Percentiles rank a stretch among this genome's conserved stretches.
Conservation (phyloP, 257 asterid genomes). For the Solanum peruvianum region DNA sequence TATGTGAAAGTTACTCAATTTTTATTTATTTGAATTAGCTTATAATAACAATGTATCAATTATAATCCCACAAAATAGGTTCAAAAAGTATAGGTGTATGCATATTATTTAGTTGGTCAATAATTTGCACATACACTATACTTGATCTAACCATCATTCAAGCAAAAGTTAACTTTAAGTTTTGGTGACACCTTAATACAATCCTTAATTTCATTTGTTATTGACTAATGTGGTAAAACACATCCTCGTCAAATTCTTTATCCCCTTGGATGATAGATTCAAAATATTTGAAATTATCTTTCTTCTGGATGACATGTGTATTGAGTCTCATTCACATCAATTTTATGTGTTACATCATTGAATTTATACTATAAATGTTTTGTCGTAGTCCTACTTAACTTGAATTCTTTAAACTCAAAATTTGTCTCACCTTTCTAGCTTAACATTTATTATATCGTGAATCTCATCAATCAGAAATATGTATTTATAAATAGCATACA, state of each 20-base stretch:
- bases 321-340: neutral
- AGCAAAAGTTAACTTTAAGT: neutral
- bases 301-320: neutral
- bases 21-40: too few relatives aligned
- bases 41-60: neutral
- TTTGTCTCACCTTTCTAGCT: too few relatives aligned
- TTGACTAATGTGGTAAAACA: too few relatives aligned
- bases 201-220: too few relatives aligned
- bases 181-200: too few relatives aligned
- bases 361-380: too few relatives aligned
- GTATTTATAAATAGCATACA: too few relatives aligned
- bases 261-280: neutral
- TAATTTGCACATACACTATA: too few relatives aligned
- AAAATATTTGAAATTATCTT: too few relatives aligned
- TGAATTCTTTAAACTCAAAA: neutral
- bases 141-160: neutral
- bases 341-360: neutral
- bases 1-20: too few relatives aligned
- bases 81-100: accelerated
- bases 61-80: neutral
- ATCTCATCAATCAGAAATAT: neutral
- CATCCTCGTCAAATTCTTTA: too few relatives aligned
- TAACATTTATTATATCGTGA: too few relatives aligned
- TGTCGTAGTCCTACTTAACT: neutral
- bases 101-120: neutral